phyloP scores from a whole-genome alignment of 176 grass and related monocot genomes.

The Tillandsia leiboldiana region DNA sequence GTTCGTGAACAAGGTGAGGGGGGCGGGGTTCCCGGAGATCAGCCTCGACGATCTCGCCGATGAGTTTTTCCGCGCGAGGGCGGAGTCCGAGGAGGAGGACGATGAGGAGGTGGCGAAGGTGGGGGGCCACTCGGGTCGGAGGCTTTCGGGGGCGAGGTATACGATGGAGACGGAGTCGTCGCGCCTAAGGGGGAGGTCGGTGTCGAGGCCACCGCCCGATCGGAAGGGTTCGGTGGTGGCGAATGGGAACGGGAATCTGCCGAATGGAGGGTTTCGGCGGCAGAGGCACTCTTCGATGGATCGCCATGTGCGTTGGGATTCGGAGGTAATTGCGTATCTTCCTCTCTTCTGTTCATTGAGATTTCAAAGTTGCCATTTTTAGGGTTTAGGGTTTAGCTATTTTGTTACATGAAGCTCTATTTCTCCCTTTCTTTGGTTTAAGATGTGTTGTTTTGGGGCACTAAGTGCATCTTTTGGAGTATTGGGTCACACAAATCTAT shows the following conservation, averaged over 20 bases:
- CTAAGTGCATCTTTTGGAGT: no score
- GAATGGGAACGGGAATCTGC: background rate
- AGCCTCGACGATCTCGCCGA: conserved; percentile 95
- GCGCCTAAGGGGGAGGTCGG: conserved; percentile 50
- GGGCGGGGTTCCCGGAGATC: conserved; percentile 33
- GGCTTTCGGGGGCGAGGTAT: conserved; percentile 49
- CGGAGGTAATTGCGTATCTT: conserved; percentile 36
- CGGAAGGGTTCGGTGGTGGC: conserved; percentile 1
- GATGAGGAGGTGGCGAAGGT: conserved; percentile 8
- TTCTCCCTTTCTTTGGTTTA: no score
- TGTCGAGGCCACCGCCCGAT: conserved; percentile 52
- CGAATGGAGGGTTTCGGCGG: background rate
- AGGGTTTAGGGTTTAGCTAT: no score
- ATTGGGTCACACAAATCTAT: no score
- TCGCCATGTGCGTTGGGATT: conserved; percentile 37
- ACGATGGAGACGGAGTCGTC: conserved; percentile 66
- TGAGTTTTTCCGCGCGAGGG: conserved; percentile 82
- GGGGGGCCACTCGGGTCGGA: conserved; percentile 10
- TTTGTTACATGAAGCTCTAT: background rate
- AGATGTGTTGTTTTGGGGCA: no score
- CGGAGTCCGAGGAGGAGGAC: conserved; percentile 76
- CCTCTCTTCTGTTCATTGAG: no score
- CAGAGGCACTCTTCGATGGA: conserved; percentile 51
- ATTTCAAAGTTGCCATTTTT: background rate
- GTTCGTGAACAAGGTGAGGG: conserved; percentile 64